Evolutionary conservation across 108 stramenopile species (phyloP), one percentile per base, ranked within the genome.

Genomic region (Epipyxis sp.): DNA sequence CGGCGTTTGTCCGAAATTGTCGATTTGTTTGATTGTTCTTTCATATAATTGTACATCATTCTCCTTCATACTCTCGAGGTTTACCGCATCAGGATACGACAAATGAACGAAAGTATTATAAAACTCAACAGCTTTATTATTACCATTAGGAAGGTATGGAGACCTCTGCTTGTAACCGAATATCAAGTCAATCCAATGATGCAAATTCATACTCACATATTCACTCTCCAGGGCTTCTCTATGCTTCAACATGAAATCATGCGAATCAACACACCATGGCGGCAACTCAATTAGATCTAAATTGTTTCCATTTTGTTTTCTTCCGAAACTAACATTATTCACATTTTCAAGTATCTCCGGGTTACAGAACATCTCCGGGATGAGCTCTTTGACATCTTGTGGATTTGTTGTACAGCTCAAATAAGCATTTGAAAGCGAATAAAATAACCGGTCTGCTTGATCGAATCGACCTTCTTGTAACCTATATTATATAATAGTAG

Each of bases 281-380:
- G 97, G 97, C 74, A 98, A 79, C 20, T 84, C 85, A 34, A 93
- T 92, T 80, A 96, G 90, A 59, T 94, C 91, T 10, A 96, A 91
- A 10, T 84, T 79, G 69, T 89, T 88, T 0, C 94, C 93, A 35
- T 81, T 78, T 79, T 94, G 93, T 1, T 89, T 92, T 20, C 71
- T 81, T 25, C 96, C 96, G 57, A 94, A 91, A 76, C 94, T 91
- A 74, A 95, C 92, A 59, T 85, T 78, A 74, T 94, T 93, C 37
- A 13, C 90, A 76, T 97, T 95, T 34, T 83, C 83, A 61, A 97
- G 84, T 68, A 97, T 92, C 76, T 95, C 94, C 3, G 79, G 79
- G 30, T 69, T 57, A 45, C 25, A 80, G 50, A 80, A 80, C 25
- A 74, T 50, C 58, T 80, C 79, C 3, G 79, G 79, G 0, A 80